Base-by-base conservation (phyloP, 345 rosid species). In the Brassica cretica region DNA sequence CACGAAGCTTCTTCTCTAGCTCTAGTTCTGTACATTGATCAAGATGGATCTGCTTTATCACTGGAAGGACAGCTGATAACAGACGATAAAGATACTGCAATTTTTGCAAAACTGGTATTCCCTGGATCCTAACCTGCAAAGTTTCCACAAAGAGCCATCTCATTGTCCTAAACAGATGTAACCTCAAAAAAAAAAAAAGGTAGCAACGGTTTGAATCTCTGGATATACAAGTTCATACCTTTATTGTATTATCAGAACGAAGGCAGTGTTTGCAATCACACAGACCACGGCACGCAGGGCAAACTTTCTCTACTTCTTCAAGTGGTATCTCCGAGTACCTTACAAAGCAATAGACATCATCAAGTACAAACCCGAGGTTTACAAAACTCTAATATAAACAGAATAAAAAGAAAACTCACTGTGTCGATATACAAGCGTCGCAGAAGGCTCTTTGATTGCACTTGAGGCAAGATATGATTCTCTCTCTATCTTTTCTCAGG, bases 251-350 rank as follows among this genome's bases (percentile, higher is more conserved):
- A 85, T 89, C 98, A 16, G 88, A 86, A 68, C 94, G 93, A 69
- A 93, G 70, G 86, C 99, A 96, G 30, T 80, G 84, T 88, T 88
- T 90, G 84, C 99, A 96, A 83, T 83, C 84, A 85, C 99, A 96
- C 74, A 85, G 82, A 68, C 99, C 98, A 62, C 93, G 92, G 82
- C 99, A 96, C 19, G 88, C 97, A 81, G 99, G 99, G 81, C 99
- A 96, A 62, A 78, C 81, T 87, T 89, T 90, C 88, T 88, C 93
- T 32, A 89, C 81, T 84, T 96, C 98, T 80, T 90, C 98, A 77
- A 76, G 56, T 27, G 93, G 80, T 79, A 86, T 83, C 53, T 87
- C 82, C 0, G 87, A 84, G 83, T 90, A 91, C 92, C 98, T 93
- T 79, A 5, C 53, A 64, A 78, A 5, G 70, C n/a, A 46, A 62